A percentile compares a stretch with the other conserved stretches of the same genome.
Conservation (phyloP, 345 rosid species). For the Schrenkiella parvula region DNA sequence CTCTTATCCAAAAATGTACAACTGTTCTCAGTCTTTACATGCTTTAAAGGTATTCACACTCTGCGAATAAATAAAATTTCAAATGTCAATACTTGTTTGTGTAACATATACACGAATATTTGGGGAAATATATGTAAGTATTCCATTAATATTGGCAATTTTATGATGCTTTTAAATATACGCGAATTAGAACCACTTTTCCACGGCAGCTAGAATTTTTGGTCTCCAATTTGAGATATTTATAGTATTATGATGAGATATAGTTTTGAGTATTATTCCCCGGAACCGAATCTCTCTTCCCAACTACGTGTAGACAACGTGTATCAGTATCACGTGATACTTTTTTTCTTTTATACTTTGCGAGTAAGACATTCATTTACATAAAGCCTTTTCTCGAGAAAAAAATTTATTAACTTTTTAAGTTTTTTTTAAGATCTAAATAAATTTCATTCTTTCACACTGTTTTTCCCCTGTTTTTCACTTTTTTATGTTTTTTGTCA, state of each 20-base stretch:
- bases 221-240: slow-evolving; percentile 7
- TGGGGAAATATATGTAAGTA: background rate
- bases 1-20: slow-evolving; percentile 24
- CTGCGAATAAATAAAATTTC: background rate
- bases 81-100: slow-evolving; percentile 8
- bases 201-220: slow-evolving; percentile 6
- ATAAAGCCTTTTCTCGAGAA: too few species aligned
- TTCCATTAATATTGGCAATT: background rate
- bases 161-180: slow-evolving; percentile 8
- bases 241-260: background rate
- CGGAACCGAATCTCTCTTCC: slow-evolving; percentile 6
- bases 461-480: background rate
- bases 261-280: slow-evolving; percentile 1
- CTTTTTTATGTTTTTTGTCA: too few species aligned
- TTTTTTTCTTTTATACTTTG: slow-evolving; percentile 18
- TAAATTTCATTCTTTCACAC: too few species aligned
- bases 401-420: too few species aligned
- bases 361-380: slow-evolving; percentile 6
- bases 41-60: slow-evolving; percentile 5
- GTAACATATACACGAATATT: background rate
- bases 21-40: slow-evolving; percentile 2
- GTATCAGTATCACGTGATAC: slow-evolving; percentile 30
- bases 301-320: slow-evolving; percentile 24
- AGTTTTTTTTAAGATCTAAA: too few species aligned
- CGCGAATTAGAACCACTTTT: background rate